Percentiles rank a stretch among this genome's conserved stretches.
phyloP scores from a whole-genome alignment of 768 basidiomycete species.

The Cyathus striatus region DNA sequence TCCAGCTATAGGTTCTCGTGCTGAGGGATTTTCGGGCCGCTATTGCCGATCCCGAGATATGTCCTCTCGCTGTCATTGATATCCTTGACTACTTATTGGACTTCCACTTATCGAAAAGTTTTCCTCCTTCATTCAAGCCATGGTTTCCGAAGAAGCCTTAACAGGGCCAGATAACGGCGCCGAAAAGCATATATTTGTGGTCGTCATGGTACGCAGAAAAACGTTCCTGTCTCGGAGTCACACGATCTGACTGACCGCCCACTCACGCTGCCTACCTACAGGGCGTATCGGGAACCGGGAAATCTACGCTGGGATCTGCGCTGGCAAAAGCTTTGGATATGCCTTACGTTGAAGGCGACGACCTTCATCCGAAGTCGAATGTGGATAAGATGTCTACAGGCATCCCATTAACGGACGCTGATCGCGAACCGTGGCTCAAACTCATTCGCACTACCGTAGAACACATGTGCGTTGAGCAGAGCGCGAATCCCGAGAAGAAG shows the following conservation, averaged over 20 bases:
- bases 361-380: constrained; percentile 76
- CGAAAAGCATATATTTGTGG: constrained; percentile 23
- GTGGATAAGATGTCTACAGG: constrained; percentile 86
- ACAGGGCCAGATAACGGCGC: neutral
- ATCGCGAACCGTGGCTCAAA: constrained; percentile 84
- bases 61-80: neutral
- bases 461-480: constrained; percentile 22
- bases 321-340: constrained; percentile 57
- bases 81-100: neutral
- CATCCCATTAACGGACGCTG: constrained; percentile 69
- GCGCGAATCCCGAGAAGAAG: constrained; percentile 3
- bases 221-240: too few species aligned
- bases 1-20: too few species aligned
- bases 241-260: too few species aligned
- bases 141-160: constrained; percentile 22
- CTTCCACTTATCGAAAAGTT: neutral
- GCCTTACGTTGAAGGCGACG: constrained; percentile 87
- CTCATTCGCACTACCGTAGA: constrained; percentile 64
- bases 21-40: too few species aligned
- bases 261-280: too few species aligned
- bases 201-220: constrained; percentile 52
- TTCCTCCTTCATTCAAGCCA: neutral
- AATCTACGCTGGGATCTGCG: constrained; percentile 62
- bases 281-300: constrained; percentile 75
- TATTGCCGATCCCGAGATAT: too few species aligned